phyloP scores from a whole-genome alignment of 768 basidiomycete species.

The Auricularia sp. region DNA sequence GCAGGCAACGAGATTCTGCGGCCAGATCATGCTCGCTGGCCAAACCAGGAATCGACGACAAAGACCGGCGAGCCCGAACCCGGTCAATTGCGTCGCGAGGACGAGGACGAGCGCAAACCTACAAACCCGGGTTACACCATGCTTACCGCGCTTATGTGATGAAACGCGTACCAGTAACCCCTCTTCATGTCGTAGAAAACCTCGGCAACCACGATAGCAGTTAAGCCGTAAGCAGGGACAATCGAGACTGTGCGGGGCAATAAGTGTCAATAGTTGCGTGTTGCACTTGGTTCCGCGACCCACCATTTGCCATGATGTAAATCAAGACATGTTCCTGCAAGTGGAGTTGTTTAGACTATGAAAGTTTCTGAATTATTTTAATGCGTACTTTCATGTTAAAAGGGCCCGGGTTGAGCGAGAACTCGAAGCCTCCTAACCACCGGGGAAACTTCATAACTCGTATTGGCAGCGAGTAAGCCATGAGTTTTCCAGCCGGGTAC shows the following conservation, averaged over 20 bases:
- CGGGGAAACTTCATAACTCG: constrained; percentile 17
- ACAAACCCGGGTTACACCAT: background rate
- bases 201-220: constrained; percentile 24
- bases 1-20: constrained; percentile 32
- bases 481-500: constrained; percentile 32
- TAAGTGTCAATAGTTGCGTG: constrained; percentile 17
- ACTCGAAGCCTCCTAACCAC: constrained; percentile 21
- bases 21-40: constrained; percentile 41
- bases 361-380: too few relatives aligned
- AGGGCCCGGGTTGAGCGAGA: constrained; percentile 34
- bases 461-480: constrained; percentile 29
- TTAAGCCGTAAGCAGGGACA: constrained; percentile 27
- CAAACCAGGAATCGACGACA: constrained; percentile 34
- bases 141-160: background rate
- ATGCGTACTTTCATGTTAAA: constrained; percentile 28
- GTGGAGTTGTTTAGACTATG: too few relatives aligned
- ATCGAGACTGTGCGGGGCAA: constrained; percentile 29
- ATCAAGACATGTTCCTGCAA: constrained; percentile 26
- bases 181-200: constrained; percentile 26
- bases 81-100: constrained; percentile 32
- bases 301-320: constrained; percentile 28
- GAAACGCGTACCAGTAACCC: constrained; percentile 19
- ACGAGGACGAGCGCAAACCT: constrained; percentile 31
- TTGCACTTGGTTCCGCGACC: background rate
- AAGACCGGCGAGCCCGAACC: constrained; percentile 34